These are phyloP conservation scores for Amanita jacksonii DNA, from an alignment of 768 basidiomycete genomes.

Conservation along the genomic window DNA sequence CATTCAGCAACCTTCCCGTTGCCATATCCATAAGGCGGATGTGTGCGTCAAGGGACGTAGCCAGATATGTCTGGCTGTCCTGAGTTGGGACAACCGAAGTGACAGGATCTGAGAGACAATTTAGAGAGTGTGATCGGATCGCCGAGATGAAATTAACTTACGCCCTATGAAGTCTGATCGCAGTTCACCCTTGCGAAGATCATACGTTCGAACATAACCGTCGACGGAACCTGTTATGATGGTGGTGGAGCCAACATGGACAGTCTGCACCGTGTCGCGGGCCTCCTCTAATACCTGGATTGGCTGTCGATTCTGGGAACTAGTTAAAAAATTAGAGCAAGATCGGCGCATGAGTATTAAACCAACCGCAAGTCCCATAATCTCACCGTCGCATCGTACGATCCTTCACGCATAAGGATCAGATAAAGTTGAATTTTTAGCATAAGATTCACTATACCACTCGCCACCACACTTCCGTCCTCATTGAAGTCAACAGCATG, in stretches of 20 bases:
- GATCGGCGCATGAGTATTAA: conserved; percentile 1
- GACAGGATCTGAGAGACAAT: conserved; percentile 58
- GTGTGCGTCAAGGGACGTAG: conserved; percentile 76
- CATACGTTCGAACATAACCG: conserved; percentile 87
- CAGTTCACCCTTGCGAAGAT: conserved; percentile 87
- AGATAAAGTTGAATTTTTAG: background rate
- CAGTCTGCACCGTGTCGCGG: conserved; percentile 74
- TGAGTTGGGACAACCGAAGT: conserved; percentile 74
- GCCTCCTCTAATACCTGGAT: conserved; percentile 91
- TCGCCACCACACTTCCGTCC: conserved; percentile 80
- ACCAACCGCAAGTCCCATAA: conserved; percentile 84
- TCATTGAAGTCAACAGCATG: conserved; percentile 85
- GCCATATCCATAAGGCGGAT: conserved; percentile 78
- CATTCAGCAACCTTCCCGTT: conserved; percentile 78
- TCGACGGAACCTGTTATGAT: conserved; percentile 85
- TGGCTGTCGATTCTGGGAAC: conserved; percentile 69
- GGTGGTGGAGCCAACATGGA: conserved; percentile 56
- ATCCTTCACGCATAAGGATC: conserved; percentile 39
- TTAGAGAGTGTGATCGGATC: conserved; percentile 7
- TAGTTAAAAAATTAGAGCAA: conserved; percentile 17
- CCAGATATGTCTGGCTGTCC: conserved; percentile 73
- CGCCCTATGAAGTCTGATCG: conserved; percentile 86
- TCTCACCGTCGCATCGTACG: conserved; percentile 84
- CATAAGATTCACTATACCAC: conserved; percentile 42
- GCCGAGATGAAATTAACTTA: conserved; percentile 30